Base-by-base conservation (phyloP, 2,329 filamentous ascomycete species). In the Botryotinia convoluta region DNA sequence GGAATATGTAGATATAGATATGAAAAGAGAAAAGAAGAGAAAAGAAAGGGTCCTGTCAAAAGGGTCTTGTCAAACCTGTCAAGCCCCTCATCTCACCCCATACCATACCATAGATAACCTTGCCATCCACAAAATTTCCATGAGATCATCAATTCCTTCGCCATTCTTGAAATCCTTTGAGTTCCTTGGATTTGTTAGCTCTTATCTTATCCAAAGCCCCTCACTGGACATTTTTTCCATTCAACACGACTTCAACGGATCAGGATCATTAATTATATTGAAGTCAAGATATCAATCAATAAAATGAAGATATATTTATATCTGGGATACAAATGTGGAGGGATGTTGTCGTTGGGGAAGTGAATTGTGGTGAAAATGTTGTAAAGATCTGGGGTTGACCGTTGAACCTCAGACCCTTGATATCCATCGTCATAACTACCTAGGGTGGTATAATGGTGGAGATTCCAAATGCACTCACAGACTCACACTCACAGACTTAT, bases 81-180 rank as follows among this genome's bases (percentile, higher is more conserved):
- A 32, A 64, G n/a, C 42, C 62, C 59, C 32, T 51, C 48, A n/a
- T 51, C 48, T n/a, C 48, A 48, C 9, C 3, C 9, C 48, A 51
- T 26, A 14, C 0, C 48, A 51, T n/a, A 51, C 20, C 4, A 26
- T 26, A 48, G 48, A 54, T 12, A 54, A 57, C 7, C 51, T 57
- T 57, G 8, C 6, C 51, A 32, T 57, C 51, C 37, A 63, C 26
- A 42, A 42, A 63, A 44, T 63, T 42, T 29, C 22, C 32, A 65
- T 65, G 29, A 48, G 63, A 65, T 65, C 63, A 65, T 51, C 44
- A 22, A 48, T 32, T 16, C 63, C 63, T 51, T 65, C 29, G 22
- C 42, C 29, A 65, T 65, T 48, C 42, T 48, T 65, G 20, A 44
- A 65, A 57, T 57, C n/a, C 16, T 18, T 18, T 18, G 14, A 29